Base-by-base conservation (phyloP, 257 asterid species). In the Dorcoceras hygrometricum region DNA sequence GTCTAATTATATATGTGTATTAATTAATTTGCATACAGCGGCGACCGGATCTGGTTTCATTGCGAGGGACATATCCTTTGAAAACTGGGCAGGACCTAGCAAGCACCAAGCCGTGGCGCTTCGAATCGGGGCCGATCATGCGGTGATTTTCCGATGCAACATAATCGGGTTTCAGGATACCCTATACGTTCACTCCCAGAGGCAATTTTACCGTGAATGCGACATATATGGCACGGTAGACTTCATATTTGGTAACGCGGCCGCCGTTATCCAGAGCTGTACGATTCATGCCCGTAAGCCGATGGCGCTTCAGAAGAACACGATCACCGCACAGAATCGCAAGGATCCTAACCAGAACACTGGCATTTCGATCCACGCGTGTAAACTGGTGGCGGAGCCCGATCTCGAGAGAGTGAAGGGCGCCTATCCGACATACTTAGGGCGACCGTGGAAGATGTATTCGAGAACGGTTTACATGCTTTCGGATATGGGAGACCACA, bases 381-480 rank as follows among this genome's bases (percentile, higher is more conserved):
- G 68, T 19, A 50, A 50, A 2, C 31, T 69, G 34, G 22, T 19
- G 3, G 61, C 61, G 9, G 23, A 59, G 0, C 16, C 31, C 1
- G 74, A 69, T 28, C 74, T 69, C 12, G 53, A 26, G 12, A 31
- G 31, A 2, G 23, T 10, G 0, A 70, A 50, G 65, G 67, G 34
- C 0, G 39, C 18, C 4, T 28, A 19, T 53, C 26, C 27, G 3
- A 43, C 74, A 4, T 70, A 70, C 23, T 34, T 70, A 22, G 68
- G 74, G 12, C 67, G 74, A 18, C 74, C 68, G 0, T 70, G 74
- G 68, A 28, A 70, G 32, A 1, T 36, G 6, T 69, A 69, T 19
- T 60, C 68, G 50, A 24, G 69, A 31, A 50, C 59, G 20, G 69
- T 64, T 12, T 46, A 46, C 69, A 23, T 64, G 69, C 69, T 39